Evolutionary conservation across 495 filamentous ascomycete species (phyloP), one percentile per base, ranked within the genome.

Genomic region (Tetracladium marchalianum): DNA sequence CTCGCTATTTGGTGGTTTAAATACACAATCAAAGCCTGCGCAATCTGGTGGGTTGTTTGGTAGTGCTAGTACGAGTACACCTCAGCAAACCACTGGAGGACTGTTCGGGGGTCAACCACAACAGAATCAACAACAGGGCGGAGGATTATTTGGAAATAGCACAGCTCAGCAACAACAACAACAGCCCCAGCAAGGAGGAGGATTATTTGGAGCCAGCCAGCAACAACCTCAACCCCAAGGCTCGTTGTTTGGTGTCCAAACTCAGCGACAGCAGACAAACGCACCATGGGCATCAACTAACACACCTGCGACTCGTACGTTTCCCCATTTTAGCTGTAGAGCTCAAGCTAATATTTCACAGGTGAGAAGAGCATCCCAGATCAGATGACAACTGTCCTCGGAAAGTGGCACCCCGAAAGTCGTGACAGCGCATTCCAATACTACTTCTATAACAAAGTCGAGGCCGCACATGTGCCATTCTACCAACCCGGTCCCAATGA

Each of bases 401-500:
- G 82, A 31, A 95, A 95, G 71, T 99, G 92, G 92, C 75, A 88
- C 51, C 77, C 85, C 1, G 61, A 66, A 7, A 77, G 70, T 56
- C 77, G 75, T 10, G 71, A 77, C 49, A 94, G 86, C 47, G 80
- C 76, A 5, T 93, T 99, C 68, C 82, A 87, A 57, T 70, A 83
- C 44, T 97, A 98, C 61, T 84, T 96, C 61, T 98, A 97, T 69
- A 97, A 98, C 65, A 75, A 82, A 52, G 87, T 95, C 44, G 78
- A 80, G 13, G 79, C 88, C 52, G 78, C 85, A 15, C 69, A 76
- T 43, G 83, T 84, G 7, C 85, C 87, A 3, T 90, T 86, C 65
- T 96, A 85, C 64, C 77, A 81, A 50, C 89, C 90, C 5, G 71
- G 75, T 1, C 68, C 82, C 12, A 68, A 77, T 47, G 92, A 97